Base-by-base conservation (phyloP, 768 basidiomycete genomes). In the Mycena olivaceomarginata region DNA sequence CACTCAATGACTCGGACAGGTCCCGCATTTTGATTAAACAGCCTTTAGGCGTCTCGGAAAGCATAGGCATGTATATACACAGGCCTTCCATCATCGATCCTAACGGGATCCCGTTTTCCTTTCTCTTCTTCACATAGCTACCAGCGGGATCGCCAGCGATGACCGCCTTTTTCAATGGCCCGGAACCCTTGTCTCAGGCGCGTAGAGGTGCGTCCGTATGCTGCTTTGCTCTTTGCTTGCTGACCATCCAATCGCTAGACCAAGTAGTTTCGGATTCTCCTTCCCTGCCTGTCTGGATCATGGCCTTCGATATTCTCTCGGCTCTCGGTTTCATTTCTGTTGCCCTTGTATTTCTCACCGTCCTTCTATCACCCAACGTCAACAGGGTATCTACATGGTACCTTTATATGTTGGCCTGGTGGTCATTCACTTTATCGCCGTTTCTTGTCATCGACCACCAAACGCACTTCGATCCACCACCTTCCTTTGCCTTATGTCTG, bases 401-500 rank as follows among this genome's bases (percentile, higher is more conserved):
- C 65, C 41, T 6, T 0, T 76, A 72, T 31, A 76, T 76, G 13
- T 2, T 71, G 46, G 63, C 75, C 2, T 76, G 75, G 70, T 72
- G 62, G 53, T 45, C 20, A 3, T 76, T 76, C 31, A 72, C 65
- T n/a, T 43, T 76, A 12, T 40, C 75, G 10, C 75, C 75, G 6
- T 76, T 72, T n/a, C 70, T 64, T 43, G 59, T 76, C 20, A 16
- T 76, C 39, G 75, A 66, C 3, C 75, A 76, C 66, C 75, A 76
- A 67, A 72, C 70, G 10, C 64, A 9, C 2, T 5, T 45, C 16
- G 70, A 72, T 56, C 46, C 75, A 45, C 70, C 69, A 45, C 70
- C 75, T 18, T 67, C 75, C 0, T 76, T 71, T 67, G 57, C 25
- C 0, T 5, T 40, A 46, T 76, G 75, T 39, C 57, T 63, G 25